Evolutionary conservation across 192 early-diverging fungal genomes (phyloP), one percentile per base, ranked within the genome.

Genomic region (Blastocladiella britannica): DNA sequence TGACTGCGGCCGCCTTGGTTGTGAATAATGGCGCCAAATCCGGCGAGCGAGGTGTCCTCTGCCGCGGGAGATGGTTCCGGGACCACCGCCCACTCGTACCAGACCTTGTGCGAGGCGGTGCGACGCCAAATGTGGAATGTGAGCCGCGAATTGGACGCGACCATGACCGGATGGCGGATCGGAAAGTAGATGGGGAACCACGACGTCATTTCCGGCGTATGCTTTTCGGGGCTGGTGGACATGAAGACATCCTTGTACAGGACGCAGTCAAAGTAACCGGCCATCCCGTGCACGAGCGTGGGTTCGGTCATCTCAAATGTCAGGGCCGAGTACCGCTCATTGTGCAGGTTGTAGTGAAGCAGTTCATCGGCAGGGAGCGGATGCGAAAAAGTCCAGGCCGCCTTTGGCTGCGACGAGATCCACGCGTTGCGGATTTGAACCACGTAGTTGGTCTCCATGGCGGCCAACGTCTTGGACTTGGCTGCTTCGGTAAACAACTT

Each of bases 121-220:
- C 77, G 67, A 25, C 95, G 65, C 93, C 95, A 99, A 64, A 95
- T 85, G 59, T 85, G 74, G 12, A 89, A 67, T 7, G 69, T 65
- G 1, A 98, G 64, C 1, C 55, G 56, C 9, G 80, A 65, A 5
- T 76, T 80, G 7, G 67, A 59, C 7, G 72, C 71, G n/a, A 86
- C 74, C 57, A 72, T 70, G 26, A 95, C 57, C 5, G 94, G 93
- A 1, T 63, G 73, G 74, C 77, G 63, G 53, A 79, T 29, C 18
- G 95, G 95, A 63, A 98, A 96, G 64, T 79, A 96, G 56, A 98
- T 89, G 0, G 95, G 93, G 67, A 98, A 98, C 95, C 95, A 99
- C 62, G 85, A 88, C 60, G 89, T 86, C 95, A 99, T 99, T 1
- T 76, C 89, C 18, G 81, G 74, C 0, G 91, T 88, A 59, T 97